These are phyloP conservation scores for Apiotrichum veenhuisii DNA, from an alignment of 1,284 basidiomycete genomes.

Conservation along the genomic window DNA sequence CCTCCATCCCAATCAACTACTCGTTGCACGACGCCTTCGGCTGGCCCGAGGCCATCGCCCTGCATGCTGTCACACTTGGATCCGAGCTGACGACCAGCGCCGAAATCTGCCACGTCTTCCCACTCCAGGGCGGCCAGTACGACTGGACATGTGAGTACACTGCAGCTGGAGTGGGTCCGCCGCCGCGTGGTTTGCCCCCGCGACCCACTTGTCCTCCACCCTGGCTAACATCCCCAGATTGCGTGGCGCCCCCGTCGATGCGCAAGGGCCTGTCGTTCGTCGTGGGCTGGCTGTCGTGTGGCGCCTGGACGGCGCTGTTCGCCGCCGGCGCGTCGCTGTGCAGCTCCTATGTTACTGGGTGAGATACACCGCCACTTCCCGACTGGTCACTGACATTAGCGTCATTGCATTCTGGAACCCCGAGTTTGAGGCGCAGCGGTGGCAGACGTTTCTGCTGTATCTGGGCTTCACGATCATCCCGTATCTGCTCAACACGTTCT, in stretches of 20 bases:
- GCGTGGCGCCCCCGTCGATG: neutral
- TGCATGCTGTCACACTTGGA: too few species aligned
- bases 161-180: too few species aligned
- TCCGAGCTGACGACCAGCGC: conserved; percentile 1
- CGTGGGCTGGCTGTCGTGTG: conserved; percentile 14
- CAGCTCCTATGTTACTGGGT: conserved; percentile 30
- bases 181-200: too few species aligned
- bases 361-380: neutral
- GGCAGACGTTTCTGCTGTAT: conserved; percentile 16
- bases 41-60: too few species aligned
- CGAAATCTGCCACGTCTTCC: conserved; percentile 12
- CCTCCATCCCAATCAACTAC: too few species aligned
- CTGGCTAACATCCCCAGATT: conserved; percentile 10
- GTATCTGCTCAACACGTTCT: conserved; percentile 12
- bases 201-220: too few species aligned
- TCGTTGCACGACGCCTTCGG: too few species aligned
- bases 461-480: conserved; percentile 3
- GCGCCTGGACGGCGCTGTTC: conserved; percentile 48
- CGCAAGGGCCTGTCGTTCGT: conserved; percentile 11
- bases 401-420: conserved; percentile 11
- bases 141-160: conserved; percentile 30
- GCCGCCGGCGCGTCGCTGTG: conserved; percentile 34
- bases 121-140: conserved; percentile 36
- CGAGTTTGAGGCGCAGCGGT: conserved; percentile 3
- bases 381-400: neutral